A percentile compares a stretch with the other conserved stretches of the same genome.
phyloP scores from a whole-genome alignment of 768 basidiomycete genomes.

The Serendipita vermifera region DNA sequence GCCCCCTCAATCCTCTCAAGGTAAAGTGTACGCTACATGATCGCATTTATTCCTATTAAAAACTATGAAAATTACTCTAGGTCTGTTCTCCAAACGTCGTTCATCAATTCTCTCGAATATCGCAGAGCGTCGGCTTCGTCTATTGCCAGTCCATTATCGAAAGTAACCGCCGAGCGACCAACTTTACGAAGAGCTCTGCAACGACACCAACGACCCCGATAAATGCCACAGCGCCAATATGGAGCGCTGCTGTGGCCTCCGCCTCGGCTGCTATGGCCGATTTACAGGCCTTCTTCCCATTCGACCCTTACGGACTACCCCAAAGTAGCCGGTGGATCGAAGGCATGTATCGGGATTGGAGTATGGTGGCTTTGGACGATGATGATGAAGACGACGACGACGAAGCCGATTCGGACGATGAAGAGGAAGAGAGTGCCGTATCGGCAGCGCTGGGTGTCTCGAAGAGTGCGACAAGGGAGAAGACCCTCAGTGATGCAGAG shows the following conservation, averaged over 20 bases:
- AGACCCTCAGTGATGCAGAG: conserved; percentile 37
- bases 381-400: conserved; percentile 64
- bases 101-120: conserved; percentile 83
- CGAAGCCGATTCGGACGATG: conserved; percentile 42
- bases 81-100: conserved; percentile 86
- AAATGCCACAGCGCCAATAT: background rate
- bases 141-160: conserved; percentile 92
- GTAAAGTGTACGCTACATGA: no score
- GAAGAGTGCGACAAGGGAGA: conserved; percentile 63
- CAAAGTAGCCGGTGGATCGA: conserved; percentile 66
- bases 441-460: conserved; percentile 41
- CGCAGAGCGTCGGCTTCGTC: conserved; percentile 78
- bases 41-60: background rate
- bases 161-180: conserved; percentile 63
- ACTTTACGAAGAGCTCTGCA: conserved; percentile 18
- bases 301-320: conserved; percentile 90
- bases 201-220: background rate
- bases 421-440: conserved; percentile 20
- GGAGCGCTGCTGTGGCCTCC: conserved; percentile 13
- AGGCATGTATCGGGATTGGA: conserved; percentile 82
- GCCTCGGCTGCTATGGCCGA: conserved; percentile 40
- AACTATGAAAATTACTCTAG: conserved; percentile 27
- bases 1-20: conserved; percentile 81
- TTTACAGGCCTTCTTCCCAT: conserved; percentile 92
- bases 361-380: conserved; percentile 54